phyloP scores from a whole-genome alignment of 345 rosid species.

The Linum usitatissimum region DNA sequence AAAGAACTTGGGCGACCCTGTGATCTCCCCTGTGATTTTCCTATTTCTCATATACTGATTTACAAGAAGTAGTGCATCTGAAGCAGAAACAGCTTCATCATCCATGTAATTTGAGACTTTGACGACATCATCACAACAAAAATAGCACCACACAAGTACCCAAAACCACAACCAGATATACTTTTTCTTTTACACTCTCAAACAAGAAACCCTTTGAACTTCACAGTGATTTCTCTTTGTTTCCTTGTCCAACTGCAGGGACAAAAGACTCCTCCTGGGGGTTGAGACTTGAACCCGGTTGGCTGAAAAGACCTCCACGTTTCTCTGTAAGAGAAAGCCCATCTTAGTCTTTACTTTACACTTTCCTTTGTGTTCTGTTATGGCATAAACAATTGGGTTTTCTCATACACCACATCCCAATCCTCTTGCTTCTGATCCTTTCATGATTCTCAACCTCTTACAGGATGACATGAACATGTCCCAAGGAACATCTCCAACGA shows the following conservation, averaged over 20 bases:
- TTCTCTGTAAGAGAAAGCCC: no score
- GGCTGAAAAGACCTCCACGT: constrained; percentile 15
- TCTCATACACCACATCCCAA: constrained; percentile 50
- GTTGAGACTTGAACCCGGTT: constrained; percentile 16
- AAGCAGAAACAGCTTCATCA: background rate
- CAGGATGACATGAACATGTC: constrained; percentile 78
- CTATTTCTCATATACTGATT: background rate
- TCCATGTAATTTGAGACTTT: background rate
- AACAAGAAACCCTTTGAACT: background rate
- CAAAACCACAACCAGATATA: background rate
- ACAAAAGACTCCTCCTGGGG: background rate
- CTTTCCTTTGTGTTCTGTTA: background rate
- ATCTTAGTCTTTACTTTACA: no score
- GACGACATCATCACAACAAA: background rate
- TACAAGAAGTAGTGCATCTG: background rate
- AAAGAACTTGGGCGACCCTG: background rate
- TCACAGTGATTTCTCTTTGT: background rate
- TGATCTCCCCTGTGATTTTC: background rate
- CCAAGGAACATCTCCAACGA: constrained; percentile 86
- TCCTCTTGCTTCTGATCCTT: constrained; percentile 68
- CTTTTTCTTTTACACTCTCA: background rate
- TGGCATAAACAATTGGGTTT: background rate
- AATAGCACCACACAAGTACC: background rate
- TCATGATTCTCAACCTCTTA: constrained; percentile 79
- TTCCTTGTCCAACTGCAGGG: background rate